Percentiles rank a stretch among this genome's conserved stretches.
These are phyloP conservation scores for Aaosphaeria pasadenensis DNA, from an alignment of 2,329 filamentous ascomycete species.

Conservation along the genomic window DNA sequence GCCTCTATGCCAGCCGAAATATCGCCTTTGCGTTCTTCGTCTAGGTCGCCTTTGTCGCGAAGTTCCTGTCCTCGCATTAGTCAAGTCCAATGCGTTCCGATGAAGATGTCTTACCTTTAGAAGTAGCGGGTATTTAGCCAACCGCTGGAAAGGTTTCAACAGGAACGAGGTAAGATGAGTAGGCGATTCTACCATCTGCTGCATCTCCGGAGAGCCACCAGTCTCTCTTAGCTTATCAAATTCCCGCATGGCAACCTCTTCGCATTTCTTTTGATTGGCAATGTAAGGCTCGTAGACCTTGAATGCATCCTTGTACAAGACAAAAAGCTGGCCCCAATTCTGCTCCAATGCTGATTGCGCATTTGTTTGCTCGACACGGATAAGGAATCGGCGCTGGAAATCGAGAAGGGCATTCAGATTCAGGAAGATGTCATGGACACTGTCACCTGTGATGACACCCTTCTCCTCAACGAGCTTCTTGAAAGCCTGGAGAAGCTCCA, in stretches of 20 bases:
- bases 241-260: slow-evolving; percentile 75
- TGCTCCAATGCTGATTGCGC: slow-evolving; percentile 73
- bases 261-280: slow-evolving; percentile 90
- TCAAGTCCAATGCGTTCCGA: background rate
- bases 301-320: slow-evolving; percentile 80
- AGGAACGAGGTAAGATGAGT: slow-evolving; percentile 89
- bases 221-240: slow-evolving; percentile 83
- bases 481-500: slow-evolving; percentile 88
- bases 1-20: slow-evolving; percentile 75
- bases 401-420: slow-evolving; percentile 95
- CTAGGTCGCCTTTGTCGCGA: slow-evolving; percentile 74
- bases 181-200: slow-evolving; percentile 78
- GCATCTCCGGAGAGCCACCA: slow-evolving; percentile 59
- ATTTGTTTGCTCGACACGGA: slow-evolving; percentile 93
- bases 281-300: slow-evolving; percentile 96
- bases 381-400: slow-evolving; percentile 91
- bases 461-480: slow-evolving; percentile 88
- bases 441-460: slow-evolving; percentile 82
- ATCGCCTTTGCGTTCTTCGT: slow-evolving; percentile 68
- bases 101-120: slow-evolving; percentile 61
- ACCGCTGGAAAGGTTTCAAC: slow-evolving; percentile 91
- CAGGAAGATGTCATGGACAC: slow-evolving; percentile 90
- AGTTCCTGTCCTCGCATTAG: slow-evolving; percentile 60
- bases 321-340: slow-evolving; percentile 93
- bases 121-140: slow-evolving; percentile 91